Evolutionary conservation across 1,139 yeast genomes (phyloP).

Genomic region (Suhomyces panamericanus): DNA sequence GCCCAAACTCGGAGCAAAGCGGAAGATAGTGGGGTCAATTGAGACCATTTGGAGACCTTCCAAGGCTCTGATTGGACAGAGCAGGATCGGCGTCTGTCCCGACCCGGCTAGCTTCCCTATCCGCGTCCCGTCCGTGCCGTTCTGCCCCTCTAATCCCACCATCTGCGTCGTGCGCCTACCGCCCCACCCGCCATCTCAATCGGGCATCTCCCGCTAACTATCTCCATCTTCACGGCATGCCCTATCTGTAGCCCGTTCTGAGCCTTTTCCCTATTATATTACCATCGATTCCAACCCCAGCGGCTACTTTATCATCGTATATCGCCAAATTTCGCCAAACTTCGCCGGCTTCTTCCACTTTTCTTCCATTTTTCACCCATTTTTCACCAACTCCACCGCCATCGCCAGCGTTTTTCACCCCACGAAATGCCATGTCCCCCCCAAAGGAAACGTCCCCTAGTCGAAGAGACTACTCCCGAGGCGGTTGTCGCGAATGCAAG

Average conservation of each 20-base stretch:
- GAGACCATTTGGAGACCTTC: too few species aligned
- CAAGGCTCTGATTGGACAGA: too few species aligned
- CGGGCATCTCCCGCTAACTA: conserved; percentile 5
- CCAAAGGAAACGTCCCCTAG: conserved; percentile 8
- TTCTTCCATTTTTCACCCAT: background rate
- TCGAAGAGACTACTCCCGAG: conserved; percentile 19
- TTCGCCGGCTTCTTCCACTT: background rate
- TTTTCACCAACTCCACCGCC: background rate
- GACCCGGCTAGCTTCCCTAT: too few species aligned
- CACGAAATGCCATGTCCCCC: conserved; percentile 5
- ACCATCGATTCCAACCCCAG: too few species aligned
- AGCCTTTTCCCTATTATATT: background rate
- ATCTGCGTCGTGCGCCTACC: conserved; percentile 4
- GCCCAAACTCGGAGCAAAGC: too few species aligned
- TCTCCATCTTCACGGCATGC: background rate
- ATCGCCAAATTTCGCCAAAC: background rate
- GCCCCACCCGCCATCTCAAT: conserved; percentile 5
- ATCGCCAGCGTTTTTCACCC: background rate
- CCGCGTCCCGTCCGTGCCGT: background rate
- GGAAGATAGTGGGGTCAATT: too few species aligned
- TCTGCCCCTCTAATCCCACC: background rate
- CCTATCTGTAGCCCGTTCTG: background rate
- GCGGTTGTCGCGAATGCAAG: conserved; percentile 30
- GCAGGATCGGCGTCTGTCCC: too few species aligned
- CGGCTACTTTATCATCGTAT: background rate